A percentile compares a stretch with the other conserved stretches of the same genome.
These are phyloP conservation scores for Botrytis elliptica DNA, from an alignment of 2,329 filamentous ascomycete genomes.

Conservation along the genomic window DNA sequence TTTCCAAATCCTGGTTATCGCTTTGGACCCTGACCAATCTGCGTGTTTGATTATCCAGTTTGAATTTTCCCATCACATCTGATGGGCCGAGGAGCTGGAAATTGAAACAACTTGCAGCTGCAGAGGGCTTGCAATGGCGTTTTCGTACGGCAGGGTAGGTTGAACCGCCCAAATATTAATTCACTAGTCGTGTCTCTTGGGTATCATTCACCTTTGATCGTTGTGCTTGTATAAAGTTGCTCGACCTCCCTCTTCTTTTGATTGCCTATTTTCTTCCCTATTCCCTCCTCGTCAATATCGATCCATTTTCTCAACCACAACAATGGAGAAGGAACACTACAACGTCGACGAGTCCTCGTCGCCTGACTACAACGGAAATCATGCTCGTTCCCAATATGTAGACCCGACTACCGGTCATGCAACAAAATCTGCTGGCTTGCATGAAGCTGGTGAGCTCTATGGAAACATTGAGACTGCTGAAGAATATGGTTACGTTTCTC, in stretches of 20 bases:
- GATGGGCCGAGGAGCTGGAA: slow-evolving; percentile 22
- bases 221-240: slow-evolving; percentile 12
- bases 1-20: not conserved
- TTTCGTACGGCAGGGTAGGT: slow-evolving; percentile 1
- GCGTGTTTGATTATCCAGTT: not conserved
- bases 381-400: slow-evolving; percentile 28
- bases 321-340: slow-evolving; percentile 34
- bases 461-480: slow-evolving; percentile 51
- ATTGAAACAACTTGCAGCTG: slow-evolving; percentile 17
- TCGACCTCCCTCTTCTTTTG: not conserved
- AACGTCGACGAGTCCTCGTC: slow-evolving; percentile 27
- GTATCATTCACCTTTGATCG: slow-evolving; percentile 4
- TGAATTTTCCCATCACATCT: slow-evolving; percentile 5
- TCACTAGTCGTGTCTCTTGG: slow-evolving; percentile 2
- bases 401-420: slow-evolving; percentile 31
- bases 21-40: not conserved
- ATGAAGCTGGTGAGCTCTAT: slow-evolving; percentile 53
- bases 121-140: slow-evolving; percentile 11
- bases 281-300: not conserved
- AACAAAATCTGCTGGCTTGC: slow-evolving; percentile 38
- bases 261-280: not conserved
- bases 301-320: slow-evolving; percentile 16
- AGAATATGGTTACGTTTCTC: slow-evolving; percentile 50
- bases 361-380: slow-evolving; percentile 26
- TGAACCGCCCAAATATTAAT: slow-evolving; percentile 2